Conservation (phyloP, 2,329 filamentous ascomycete genomes). For the Penicillium griseofulvum region DNA sequence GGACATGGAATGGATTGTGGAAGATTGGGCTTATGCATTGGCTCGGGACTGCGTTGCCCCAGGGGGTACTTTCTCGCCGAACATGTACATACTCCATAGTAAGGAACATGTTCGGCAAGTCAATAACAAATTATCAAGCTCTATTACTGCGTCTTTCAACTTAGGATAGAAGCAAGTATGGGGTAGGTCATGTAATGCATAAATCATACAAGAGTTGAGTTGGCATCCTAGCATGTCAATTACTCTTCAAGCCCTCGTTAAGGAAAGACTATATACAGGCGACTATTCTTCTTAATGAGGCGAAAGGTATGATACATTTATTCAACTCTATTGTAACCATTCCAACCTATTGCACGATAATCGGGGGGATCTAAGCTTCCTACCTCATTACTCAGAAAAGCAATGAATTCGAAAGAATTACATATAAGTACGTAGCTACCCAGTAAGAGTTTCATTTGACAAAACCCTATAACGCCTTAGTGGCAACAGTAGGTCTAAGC, state of each 20-base stretch:
- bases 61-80: neutral
- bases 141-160: neutral
- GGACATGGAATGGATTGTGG: neutral
- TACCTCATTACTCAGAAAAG: neutral
- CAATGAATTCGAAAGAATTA: neutral
- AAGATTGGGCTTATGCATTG: neutral
- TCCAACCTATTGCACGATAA: neutral
- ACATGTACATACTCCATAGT: neutral
- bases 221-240: too few relatives aligned
- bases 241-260: too few relatives aligned
- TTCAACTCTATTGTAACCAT: too few relatives aligned
- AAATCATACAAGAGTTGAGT: too few relatives aligned
- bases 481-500: neutral
- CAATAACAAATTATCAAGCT: neutral
- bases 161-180: too few relatives aligned
- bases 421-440: conserved; percentile 16
- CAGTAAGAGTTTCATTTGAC: conserved; percentile 5
- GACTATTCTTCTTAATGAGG: too few relatives aligned
- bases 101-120: neutral
- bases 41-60: neutral
- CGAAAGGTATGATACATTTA: too few relatives aligned
- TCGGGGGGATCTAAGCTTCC: neutral
- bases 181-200: too few relatives aligned
- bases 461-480: neutral
- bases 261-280: too few relatives aligned